Evolutionary conservation across 495 filamentous ascomycete genomes (phyloP), one percentile per base, ranked within the genome.

Genomic region (Penicillium coffeae): DNA sequence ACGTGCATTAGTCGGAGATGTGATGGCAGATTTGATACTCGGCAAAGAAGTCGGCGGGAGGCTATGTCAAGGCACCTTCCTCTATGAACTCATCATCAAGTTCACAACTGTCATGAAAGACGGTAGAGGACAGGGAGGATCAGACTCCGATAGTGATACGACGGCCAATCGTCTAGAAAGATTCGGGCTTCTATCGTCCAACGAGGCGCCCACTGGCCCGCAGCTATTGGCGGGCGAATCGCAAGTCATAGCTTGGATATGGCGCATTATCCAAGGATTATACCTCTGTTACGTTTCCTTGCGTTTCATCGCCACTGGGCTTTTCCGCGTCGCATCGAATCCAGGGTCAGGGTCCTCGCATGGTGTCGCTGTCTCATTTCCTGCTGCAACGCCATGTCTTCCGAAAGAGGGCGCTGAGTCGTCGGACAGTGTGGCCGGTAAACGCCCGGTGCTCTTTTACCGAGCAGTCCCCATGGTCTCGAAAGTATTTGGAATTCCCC

Each of bases 11-110:
- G 84, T 96, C 46, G 79, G 82, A 34, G 90, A 96, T 64, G 80
- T 96, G 20, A 70, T 97, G 38, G 87, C 88, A 6, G 87, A 94
- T 55, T 80, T 91, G 64, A 86, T 96, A 15, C 69, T 98, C 34
- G 87, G 87, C 15, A 88, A 87, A 44, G 74, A 81, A 42, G 69
- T 97, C 44, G 82, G 83, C 46, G 87, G 84, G 50, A 90, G 79
- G 60, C 73, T 85, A 49, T 92, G 85, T 59, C 84, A 96, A 68
- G 85, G 87, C 18, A 89, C 86, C 85, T 78, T 96, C 56, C 68
- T 96, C 50, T 94, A 86, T 82, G 86, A 90, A 59, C 78, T 78
- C 46, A 77, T 91, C 54, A 85, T 81, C 50, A 94, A 84, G 61
- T 53, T 82, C 19, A 60, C 79, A 39, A 73, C 74, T 43, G 51